Conservation (phyloP, 495 filamentous ascomycete species). For the Xylaria longipes region DNA sequence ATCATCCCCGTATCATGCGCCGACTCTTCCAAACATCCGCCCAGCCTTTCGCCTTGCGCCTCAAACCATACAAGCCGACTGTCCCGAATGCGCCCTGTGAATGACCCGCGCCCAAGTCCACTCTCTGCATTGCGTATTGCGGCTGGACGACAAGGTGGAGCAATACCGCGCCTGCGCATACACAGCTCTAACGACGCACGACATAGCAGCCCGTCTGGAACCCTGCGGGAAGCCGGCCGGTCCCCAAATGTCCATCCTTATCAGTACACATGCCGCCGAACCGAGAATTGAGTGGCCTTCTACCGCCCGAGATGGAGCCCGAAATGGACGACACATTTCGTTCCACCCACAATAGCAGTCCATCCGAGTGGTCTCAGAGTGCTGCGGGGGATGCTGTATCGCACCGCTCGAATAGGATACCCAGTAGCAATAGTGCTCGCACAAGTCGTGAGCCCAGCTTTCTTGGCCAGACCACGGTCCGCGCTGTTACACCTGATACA, state of each 20-base stretch:
- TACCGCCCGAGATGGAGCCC: conserved; percentile 42
- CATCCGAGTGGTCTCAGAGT: conserved; percentile 46
- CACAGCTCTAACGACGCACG: conserved; percentile 26
- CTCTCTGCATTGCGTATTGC: conserved; percentile 8
- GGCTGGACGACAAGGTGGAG: conserved; percentile 19
- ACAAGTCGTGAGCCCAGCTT: conserved; percentile 32
- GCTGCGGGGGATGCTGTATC: conserved; percentile 39
- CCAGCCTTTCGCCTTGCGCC: conserved; percentile 18
- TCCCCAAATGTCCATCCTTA: conserved; percentile 35
- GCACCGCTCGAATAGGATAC: conserved; percentile 34
- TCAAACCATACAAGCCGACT: neutral
- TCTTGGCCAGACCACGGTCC: conserved; percentile 47
- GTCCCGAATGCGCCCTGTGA: conserved; percentile 20
- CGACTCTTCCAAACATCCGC: conserved; percentile 24
- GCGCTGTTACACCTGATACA: conserved; percentile 62
- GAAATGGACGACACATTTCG: conserved; percentile 40
- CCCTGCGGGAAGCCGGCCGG: conserved; percentile 31
- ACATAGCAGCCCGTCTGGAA: conserved; percentile 20
- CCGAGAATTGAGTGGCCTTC: conserved; percentile 44
- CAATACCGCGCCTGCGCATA: conserved; percentile 24
- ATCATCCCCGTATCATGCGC: conserved; percentile 24
- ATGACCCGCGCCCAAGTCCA: conserved; percentile 13
- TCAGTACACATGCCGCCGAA: conserved; percentile 36
- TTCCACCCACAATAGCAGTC: conserved; percentile 38
- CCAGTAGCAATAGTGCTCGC: conserved; percentile 31